Conservation (phyloP, 352 stramenopile genomes). For the Phytopythium delawarense region DNA sequence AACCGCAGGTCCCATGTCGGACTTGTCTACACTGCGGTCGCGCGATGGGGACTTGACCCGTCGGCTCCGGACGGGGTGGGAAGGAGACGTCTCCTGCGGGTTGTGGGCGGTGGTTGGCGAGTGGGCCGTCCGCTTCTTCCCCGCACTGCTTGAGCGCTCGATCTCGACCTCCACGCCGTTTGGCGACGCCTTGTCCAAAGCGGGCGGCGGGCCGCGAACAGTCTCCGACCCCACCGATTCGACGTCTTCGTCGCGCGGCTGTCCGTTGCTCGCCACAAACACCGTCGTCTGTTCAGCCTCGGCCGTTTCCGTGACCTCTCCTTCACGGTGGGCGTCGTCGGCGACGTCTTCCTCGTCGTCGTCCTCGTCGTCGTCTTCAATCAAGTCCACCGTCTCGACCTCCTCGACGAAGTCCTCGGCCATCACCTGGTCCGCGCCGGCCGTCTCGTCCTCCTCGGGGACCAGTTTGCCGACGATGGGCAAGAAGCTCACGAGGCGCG, state of each 20-base stretch:
- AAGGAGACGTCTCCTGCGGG: conserved; percentile 4
- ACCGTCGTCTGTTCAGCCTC: conserved; percentile 1
- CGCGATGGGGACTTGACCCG: conserved; percentile 18
- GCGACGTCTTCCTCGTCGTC: conserved; percentile 22
- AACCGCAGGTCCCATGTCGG: conserved; percentile 26
- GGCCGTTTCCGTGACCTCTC: neutral
- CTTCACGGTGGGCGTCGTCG: conserved; percentile 6
- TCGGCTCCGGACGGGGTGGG: neutral
- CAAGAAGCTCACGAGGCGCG: conserved; percentile 60
- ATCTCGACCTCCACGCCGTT: neutral
- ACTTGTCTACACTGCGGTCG: conserved; percentile 19
- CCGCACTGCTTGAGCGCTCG: neutral
- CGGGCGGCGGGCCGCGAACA: neutral
- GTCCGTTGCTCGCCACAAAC: conserved; percentile 7
- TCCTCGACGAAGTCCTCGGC: conserved; percentile 10
- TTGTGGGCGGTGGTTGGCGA: neutral
- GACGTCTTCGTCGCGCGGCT: conserved; percentile 2
- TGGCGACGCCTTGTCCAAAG: conserved; percentile 3
- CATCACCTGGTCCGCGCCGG: conserved; percentile 10
- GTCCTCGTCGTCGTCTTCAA: conserved; percentile 14
- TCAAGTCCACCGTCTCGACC: conserved; percentile 14
- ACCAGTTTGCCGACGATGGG: conserved; percentile 57
- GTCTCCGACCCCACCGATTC: conserved; percentile 1
- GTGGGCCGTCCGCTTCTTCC: neutral
- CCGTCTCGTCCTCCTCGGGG: conserved; percentile 28